These are phyloP conservation scores for Daldinia sp. DNA, from an alignment of 2,329 filamentous ascomycete genomes.

Conservation along the genomic window DNA sequence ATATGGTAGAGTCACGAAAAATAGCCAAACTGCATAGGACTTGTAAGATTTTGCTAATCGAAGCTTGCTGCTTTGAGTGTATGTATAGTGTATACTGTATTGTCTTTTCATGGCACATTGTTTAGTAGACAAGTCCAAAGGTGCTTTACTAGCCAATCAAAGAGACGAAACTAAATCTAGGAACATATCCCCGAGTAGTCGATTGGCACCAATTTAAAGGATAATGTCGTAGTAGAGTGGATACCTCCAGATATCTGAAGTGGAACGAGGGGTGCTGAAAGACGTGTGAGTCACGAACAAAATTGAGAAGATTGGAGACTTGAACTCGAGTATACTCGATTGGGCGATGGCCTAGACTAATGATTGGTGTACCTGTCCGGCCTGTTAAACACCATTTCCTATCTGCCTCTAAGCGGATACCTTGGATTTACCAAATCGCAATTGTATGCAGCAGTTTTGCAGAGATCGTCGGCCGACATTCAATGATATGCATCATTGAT, in stretches of 20 bases:
- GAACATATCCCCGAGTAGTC: conserved; percentile 34
- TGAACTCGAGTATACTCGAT: conserved; percentile 7
- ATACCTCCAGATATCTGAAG: conserved; percentile 19
- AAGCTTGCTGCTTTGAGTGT: neutral
- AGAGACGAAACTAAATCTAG: conserved; percentile 36
- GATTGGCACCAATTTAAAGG: conserved; percentile 12
- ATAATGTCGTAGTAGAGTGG: conserved; percentile 29
- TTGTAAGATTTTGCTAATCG: neutral
- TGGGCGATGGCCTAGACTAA: neutral
- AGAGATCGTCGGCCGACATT: conserved; percentile 4
- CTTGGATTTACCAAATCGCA: conserved; percentile 14
- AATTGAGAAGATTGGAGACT: conserved; percentile 46
- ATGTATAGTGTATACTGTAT: neutral
- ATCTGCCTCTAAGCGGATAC: neutral
- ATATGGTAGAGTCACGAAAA: neutral
- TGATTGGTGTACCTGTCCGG: conserved; percentile 11
- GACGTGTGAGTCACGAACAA: conserved; percentile 47
- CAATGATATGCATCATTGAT: conserved; percentile 11
- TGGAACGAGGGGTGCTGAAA: conserved; percentile 31
- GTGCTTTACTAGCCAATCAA: conserved; percentile 25
- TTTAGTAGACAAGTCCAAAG: neutral
- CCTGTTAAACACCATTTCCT: neutral
- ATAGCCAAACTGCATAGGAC: neutral
- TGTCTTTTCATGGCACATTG: conserved; percentile 21
- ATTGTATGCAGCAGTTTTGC: conserved; percentile 3